Percentiles rank a stretch among this genome's conserved stretches.
These are phyloP conservation scores for Fallopia convolvulus DNA, from an alignment of 148 eudicot genomes.

Conservation along the genomic window DNA sequence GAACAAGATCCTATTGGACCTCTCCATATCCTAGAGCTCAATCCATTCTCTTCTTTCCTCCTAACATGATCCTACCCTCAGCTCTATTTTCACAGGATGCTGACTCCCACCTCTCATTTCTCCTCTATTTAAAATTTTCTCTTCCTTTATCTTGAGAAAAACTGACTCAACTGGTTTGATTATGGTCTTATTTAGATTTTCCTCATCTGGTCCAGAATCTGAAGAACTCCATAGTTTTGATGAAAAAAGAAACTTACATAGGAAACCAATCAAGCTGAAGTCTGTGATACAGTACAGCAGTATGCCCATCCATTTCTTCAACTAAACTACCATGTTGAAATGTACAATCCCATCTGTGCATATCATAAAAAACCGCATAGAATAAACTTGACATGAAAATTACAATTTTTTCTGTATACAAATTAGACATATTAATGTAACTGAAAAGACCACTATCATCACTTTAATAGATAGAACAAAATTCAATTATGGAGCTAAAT, in stretches of 20 bases:
- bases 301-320: constrained; percentile 99
- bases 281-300: constrained; percentile 87
- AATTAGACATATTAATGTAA: background rate
- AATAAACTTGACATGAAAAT: background rate
- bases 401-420: background rate
- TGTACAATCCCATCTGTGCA: constrained; percentile 90
- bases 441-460: background rate
- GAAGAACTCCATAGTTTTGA: background rate
- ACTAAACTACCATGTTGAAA: constrained; percentile 95
- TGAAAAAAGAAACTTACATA: constrained; percentile 39
- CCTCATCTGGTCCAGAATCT: background rate
- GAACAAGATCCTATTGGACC: background rate
- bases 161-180: background rate
- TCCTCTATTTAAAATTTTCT: background rate
- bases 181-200: background rate
- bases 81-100: background rate
- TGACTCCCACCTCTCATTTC: no score
- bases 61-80: no score
- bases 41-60: background rate
- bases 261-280: constrained; percentile 97
- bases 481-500: background rate
- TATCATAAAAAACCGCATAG: constrained; percentile 1
- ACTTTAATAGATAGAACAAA: background rate
- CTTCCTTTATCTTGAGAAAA: background rate
- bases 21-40: background rate